Base-by-base conservation (phyloP, 768 basidiomycete genomes). In the Tubosaeta sp. region DNA sequence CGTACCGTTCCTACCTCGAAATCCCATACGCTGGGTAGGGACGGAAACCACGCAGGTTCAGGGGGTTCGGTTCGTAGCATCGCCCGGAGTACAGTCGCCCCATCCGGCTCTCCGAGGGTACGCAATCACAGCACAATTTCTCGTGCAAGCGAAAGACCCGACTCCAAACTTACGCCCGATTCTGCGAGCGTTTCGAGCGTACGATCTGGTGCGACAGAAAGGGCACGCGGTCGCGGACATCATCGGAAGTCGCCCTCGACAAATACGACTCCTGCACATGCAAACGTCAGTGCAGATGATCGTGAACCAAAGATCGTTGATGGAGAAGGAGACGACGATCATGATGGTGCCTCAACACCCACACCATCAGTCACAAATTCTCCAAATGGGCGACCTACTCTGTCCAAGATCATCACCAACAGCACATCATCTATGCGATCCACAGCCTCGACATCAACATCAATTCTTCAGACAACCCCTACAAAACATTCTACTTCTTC, bases 121-220 rank as follows among this genome's bases (percentile, higher is more conserved):
- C 59, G 65, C 41, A 59, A 68, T 43, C 59, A 66, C 13, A 67
- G 65, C 44, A 68, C 66, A 9, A 33, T 53, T 51, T 58, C 62
- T 10, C 59, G 62, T 6, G 54, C 54, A 16, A 55, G 60, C n/a
- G 73, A 74, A 31, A 67, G 83, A 16, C 87, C 87, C 3, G 88
- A 90, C 57, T 88, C 86, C 6, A 88, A 89, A 61, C 73, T 88
- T 9, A 85, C 84, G 3, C 85, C 85, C 3, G 74, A 71, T 34
- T 62, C 65, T 33, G 58, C 59, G 26, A 69, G 67, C 8, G 32
- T 61, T 43, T 55, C 42, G 26, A 70, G 68, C 7, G 52, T 55
- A 26, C 61, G 67, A 38, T 59, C 61, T n/a, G 59, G 62, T 47
- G 31, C 48, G 5, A 58, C 59, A 6, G 67, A 67, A 32, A 70